A percentile compares a stretch with the other conserved stretches of the same genome.
Conservation (phyloP, 768 basidiomycete species). For the Leccinum rimulosum region DNA sequence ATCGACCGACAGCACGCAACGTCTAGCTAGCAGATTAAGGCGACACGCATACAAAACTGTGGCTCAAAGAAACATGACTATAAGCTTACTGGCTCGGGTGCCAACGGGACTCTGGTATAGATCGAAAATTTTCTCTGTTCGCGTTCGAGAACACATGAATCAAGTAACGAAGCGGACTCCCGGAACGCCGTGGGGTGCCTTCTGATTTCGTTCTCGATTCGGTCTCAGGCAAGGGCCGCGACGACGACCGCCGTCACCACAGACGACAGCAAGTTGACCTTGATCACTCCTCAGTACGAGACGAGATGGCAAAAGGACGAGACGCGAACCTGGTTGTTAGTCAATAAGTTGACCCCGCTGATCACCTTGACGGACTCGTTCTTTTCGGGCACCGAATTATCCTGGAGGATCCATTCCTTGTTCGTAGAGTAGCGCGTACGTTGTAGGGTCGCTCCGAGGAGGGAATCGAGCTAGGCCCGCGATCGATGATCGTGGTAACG, state of each 20-base stretch:
- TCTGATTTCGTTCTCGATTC: not conserved
- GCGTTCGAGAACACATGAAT: not conserved
- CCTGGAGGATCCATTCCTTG: slow-evolving; percentile 63
- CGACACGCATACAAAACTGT: too few species aligned
- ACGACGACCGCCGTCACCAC: slow-evolving; percentile 36
- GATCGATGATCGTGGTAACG: not conserved
- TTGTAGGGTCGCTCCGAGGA: slow-evolving; percentile 87
- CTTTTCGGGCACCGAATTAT: slow-evolving; percentile 36
- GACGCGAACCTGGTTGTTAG: slow-evolving; percentile 70
- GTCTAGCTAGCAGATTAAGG: too few species aligned
- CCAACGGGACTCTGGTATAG: not conserved
- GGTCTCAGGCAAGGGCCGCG: slow-evolving; percentile 34
- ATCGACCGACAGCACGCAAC: too few species aligned
- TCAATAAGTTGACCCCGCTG: slow-evolving; percentile 65
- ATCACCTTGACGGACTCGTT: slow-evolving; percentile 54
- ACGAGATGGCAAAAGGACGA: not conserved
- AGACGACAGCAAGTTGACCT: slow-evolving; percentile 49
- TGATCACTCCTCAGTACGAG: slow-evolving; percentile 3
- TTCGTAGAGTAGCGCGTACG: slow-evolving; percentile 67
- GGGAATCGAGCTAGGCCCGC: slow-evolving; percentile 65
- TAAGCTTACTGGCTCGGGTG: not conserved
- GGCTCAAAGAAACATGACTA: too few species aligned
- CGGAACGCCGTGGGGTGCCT: not conserved
- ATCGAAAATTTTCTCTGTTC: not conserved
- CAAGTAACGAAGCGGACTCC: not conserved